A percentile compares a stretch with the other conserved stretches of the same genome.
Evolutionary conservation across 768 basidiomycete genomes (phyloP).

Genomic region (Thelephora ganbajun): DNA sequence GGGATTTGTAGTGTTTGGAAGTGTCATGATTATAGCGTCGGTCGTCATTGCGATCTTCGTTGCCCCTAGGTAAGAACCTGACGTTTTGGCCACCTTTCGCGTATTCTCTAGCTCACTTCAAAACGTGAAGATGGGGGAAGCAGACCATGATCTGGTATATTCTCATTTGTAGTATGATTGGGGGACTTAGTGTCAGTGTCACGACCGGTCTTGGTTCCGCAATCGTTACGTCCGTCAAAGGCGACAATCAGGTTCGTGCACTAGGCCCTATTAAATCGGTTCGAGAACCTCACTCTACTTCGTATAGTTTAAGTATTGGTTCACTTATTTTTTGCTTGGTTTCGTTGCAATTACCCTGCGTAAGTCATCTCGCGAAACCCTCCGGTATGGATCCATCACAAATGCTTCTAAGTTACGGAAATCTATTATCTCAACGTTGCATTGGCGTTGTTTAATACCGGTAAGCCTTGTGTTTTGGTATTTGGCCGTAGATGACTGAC

Average conservation of each 20-base stretch:
- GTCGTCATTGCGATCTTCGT: conserved; percentile 72
- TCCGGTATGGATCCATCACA: conserved; percentile 6
- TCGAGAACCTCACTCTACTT: conserved; percentile 4
- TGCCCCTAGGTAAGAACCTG: conserved; percentile 48
- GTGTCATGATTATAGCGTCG: conserved; percentile 48
- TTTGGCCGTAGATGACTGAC: not conserved
- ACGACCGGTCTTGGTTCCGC: conserved; percentile 88
- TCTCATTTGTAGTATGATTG: conserved; percentile 89
- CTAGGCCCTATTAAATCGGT: conserved; percentile 12
- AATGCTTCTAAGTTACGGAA: conserved; percentile 48
- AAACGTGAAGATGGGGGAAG: conserved; percentile 54
- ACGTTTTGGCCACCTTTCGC: conserved; percentile 1
- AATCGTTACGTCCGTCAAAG: conserved; percentile 67
- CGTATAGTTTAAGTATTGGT: conserved; percentile 77
- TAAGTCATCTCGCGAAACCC: conserved; percentile 10
- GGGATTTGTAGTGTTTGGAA: conserved; percentile 63
- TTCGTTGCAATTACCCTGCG: conserved; percentile 78
- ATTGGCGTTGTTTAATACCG: conserved; percentile 88
- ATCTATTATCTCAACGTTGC: conserved; percentile 95
- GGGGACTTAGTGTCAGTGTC: conserved; percentile 87
- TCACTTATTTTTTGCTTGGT: conserved; percentile 74
- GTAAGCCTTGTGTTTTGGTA: conserved; percentile 22
- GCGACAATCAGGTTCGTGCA: conserved; percentile 57
- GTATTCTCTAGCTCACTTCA: conserved; percentile 2
- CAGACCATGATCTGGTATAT: conserved; percentile 95